A percentile compares a stretch with the other conserved stretches of the same genome.
These are phyloP conservation scores for Beauveria medogensis DNA, from an alignment of 2,329 filamentous ascomycete species.

Conservation along the genomic window DNA sequence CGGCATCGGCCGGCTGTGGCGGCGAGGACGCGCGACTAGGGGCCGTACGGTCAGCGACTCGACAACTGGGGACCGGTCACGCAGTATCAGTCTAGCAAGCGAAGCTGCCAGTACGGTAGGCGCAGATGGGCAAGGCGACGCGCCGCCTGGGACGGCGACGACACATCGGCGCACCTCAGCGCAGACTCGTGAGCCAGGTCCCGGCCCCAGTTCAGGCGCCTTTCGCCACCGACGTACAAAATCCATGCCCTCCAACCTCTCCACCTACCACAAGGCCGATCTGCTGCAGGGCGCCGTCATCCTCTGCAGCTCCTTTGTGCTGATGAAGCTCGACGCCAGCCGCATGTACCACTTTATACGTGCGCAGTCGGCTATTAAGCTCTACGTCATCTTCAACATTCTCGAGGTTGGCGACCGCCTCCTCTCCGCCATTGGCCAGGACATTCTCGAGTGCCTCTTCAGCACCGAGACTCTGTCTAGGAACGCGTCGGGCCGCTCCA, in stretches of 20 bases:
- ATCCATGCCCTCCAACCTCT: conserved; percentile 76
- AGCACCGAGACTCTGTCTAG: conserved; percentile 87
- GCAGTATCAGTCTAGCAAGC: conserved; percentile 30
- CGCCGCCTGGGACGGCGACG: background rate
- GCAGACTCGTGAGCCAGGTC: conserved; percentile 17
- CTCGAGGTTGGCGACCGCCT: conserved; percentile 88
- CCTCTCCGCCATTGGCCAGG: conserved; percentile 85
- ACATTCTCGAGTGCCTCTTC: conserved; percentile 92
- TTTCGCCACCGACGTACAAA: conserved; percentile 65
- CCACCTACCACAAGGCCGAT: conserved; percentile 89
- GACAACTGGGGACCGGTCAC: conserved; percentile 29
- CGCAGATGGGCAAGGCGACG: background rate
- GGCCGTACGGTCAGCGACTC: conserved; percentile 25
- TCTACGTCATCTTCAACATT: conserved; percentile 98
- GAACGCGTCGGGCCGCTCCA: conserved; percentile 80
- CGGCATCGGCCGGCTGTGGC: conserved; percentile 74
- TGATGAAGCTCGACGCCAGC: conserved; percentile 90
- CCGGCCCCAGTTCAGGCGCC: conserved; percentile 25
- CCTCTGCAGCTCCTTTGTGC: conserved; percentile 70
- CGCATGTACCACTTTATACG: conserved; percentile 97
- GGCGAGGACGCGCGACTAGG: conserved; percentile 39
- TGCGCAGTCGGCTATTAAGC: conserved; percentile 91
- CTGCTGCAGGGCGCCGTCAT: conserved; percentile 86
- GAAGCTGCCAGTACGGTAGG: conserved; percentile 15
- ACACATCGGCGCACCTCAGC: conserved; percentile 14